Evolutionary conservation across 495 filamentous ascomycete species (phyloP), one percentile per base, ranked within the genome.

Genomic region (Hypoxylon lenormandii): DNA sequence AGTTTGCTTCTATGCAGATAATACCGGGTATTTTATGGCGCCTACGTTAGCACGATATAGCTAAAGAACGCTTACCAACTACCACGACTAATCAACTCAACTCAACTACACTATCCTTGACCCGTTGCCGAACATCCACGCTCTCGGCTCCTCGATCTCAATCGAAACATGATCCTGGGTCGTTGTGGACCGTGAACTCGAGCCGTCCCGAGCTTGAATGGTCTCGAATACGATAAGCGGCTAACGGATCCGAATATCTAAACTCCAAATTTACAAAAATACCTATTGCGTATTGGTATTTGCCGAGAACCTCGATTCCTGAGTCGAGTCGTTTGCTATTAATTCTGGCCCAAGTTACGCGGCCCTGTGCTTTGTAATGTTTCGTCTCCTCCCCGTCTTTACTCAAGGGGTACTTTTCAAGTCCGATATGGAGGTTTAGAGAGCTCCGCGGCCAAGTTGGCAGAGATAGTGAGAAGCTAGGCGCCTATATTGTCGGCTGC

Each of bases 151-250:
- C 5, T 26, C 60, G 43, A 60, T 70, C 66, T 65, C 54, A 36
- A 55, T 55, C 43, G 45, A 47, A 51, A 70, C 50, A 58, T n/a
- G 30, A 65, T 61, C 10, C 57, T 66, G 67, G 61, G 66, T 42
- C 59, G 15, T 22, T 59, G 54, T 55, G 60, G 66, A 45, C 51
- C 56, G 48, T 51, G 52, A 70, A 45, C 45, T 66, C 61, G 67
- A 70, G 67, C 61, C 61, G 67, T 70, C 26, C 67, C 61, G 61
- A 66, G 61, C 38, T 62, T 33, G 51, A 5, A 33, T 10, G 51
- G 46, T 53, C 51, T 64, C 45, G 43, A 56, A 60, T 60, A 23
- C 23, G 54, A 69, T 69, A 59, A 49, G 43, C 18, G 26, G 37
- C 50, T 36, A 26, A 70, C 37, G 26, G 23, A 49, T 37, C 28